Conservation (phyloP, 1,284 basidiomycete species). For the Trichosporon sp. region DNA sequence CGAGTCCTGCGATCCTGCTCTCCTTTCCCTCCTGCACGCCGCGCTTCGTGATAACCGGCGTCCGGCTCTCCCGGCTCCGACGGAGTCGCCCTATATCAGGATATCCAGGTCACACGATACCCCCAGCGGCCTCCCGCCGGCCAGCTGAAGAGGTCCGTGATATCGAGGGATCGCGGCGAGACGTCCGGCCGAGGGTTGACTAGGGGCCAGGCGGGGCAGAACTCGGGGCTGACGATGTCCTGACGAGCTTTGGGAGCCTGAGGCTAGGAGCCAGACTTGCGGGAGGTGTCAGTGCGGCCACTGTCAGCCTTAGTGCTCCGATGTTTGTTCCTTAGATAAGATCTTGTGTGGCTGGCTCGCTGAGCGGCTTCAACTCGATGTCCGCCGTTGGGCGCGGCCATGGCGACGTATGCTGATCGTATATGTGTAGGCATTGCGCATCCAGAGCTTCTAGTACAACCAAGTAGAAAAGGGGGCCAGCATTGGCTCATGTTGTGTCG, state of each 20-base stretch:
- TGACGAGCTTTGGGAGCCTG: too few relatives aligned
- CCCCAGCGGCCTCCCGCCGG: too few relatives aligned
- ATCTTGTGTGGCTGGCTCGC: background rate
- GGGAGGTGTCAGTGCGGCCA: too few relatives aligned
- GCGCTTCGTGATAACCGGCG: background rate
- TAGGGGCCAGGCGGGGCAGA: too few relatives aligned
- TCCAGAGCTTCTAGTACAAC: slow-evolving; percentile 2
- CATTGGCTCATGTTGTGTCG: background rate
- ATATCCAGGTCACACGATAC: background rate
- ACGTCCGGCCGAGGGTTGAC: too few relatives aligned
- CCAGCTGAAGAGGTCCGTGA: background rate
- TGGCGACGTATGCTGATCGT: background rate
- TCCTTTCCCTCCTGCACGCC: too few relatives aligned
- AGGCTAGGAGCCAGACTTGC: too few relatives aligned
- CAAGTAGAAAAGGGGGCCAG: background rate
- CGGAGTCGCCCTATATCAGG: background rate
- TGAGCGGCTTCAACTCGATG: background rate
- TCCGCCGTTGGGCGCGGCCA: too few relatives aligned
- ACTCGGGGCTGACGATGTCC: too few relatives aligned
- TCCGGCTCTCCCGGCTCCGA: background rate
- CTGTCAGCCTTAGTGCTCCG: too few relatives aligned
- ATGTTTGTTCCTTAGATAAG: background rate
- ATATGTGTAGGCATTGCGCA: background rate
- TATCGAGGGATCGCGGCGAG: too few relatives aligned
- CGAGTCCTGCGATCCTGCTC: too few relatives aligned